These are phyloP conservation scores for Leucocoprinus leucothites DNA, from an alignment of 768 basidiomycete species.

Conservation along the genomic window DNA sequence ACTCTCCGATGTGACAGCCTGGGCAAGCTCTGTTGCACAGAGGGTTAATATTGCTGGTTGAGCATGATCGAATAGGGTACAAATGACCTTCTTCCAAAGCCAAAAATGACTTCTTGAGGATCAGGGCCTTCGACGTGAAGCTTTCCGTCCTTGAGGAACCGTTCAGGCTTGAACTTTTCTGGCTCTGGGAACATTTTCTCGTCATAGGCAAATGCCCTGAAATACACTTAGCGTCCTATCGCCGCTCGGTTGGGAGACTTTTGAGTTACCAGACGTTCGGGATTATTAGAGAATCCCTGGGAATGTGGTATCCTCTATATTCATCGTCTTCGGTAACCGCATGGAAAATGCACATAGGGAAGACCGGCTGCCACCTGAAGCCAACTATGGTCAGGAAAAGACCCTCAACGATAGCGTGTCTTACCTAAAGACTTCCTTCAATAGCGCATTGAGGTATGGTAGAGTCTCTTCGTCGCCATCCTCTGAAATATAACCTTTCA, in stretches of 20 bases:
- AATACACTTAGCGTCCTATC: background rate
- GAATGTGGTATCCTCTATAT: slow-evolving; percentile 13
- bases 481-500: background rate
- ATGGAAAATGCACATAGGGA: slow-evolving; percentile 18
- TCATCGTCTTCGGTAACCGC: slow-evolving; percentile 11
- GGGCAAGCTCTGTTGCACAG: background rate
- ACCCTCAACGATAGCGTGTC: background rate
- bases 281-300: slow-evolving; percentile 8
- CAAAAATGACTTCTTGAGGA: background rate
- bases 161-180: slow-evolving; percentile 18
- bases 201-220: slow-evolving; percentile 18
- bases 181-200: slow-evolving; percentile 16
- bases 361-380: background rate
- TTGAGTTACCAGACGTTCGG: slow-evolving; percentile 11
- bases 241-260: background rate
- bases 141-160: slow-evolving; percentile 20
- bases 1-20: background rate
- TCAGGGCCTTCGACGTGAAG: background rate
- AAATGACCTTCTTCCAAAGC: background rate
- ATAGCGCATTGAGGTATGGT: background rate
- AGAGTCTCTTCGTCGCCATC: background rate
- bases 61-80: background rate
- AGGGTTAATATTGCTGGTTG: background rate
- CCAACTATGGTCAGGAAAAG: background rate
- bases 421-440: background rate